These are phyloP conservation scores for Pseudoscleropodium purum DNA, from an alignment of 225 moss, liverwort and hornwort species.

Conservation along the genomic window DNA sequence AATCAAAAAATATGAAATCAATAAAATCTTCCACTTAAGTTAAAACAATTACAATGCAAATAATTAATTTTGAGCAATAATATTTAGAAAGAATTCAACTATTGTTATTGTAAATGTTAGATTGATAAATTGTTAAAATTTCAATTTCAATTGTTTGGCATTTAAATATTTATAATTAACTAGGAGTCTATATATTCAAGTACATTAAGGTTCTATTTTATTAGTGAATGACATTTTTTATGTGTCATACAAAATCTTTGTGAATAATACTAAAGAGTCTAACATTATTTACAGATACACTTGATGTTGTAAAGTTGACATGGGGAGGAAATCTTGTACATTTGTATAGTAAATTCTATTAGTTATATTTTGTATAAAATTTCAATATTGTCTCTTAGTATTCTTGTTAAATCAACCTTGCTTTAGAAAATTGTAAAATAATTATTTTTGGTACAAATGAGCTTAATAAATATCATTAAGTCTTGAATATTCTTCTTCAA, in stretches of 20 bases:
- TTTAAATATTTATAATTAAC: not conserved
- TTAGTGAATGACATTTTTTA: not conserved
- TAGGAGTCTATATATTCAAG: too few species aligned
- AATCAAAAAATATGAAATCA: not conserved
- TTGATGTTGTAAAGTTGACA: too few species aligned
- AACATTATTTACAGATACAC: not conserved
- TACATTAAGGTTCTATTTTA: not conserved
- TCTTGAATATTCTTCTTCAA: not conserved
- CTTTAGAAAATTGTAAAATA: too few species aligned
- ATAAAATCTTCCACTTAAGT: not conserved
- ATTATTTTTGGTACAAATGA: not conserved
- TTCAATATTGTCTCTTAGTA: not conserved
- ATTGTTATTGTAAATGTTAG: not conserved
- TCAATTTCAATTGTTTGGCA: too few species aligned
- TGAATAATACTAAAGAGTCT: not conserved
- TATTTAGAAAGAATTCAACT: not conserved
- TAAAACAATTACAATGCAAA: not conserved
- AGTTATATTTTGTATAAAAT: not conserved
- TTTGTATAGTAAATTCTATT: not conserved
- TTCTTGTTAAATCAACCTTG: too few species aligned
- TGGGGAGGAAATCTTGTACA: not conserved
- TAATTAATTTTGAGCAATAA: accelerated
- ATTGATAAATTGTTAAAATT: too few species aligned
- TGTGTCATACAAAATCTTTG: not conserved
- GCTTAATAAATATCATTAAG: not conserved